Base-by-base conservation (phyloP, 495 filamentous ascomycete species). In the Hypoxylon fragiforme region DNA sequence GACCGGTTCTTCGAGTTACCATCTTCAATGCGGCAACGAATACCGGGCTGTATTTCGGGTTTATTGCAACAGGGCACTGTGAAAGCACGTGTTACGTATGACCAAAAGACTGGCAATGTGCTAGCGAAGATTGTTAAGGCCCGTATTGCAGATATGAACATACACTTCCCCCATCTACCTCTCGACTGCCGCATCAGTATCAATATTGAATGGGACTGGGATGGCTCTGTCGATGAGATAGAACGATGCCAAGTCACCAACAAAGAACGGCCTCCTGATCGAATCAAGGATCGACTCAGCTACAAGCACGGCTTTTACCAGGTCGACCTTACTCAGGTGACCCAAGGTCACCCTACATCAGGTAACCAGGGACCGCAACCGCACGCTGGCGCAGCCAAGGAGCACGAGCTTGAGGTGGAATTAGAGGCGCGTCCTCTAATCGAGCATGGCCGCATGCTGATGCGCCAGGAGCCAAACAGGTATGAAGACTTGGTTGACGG, bases 401-500 rank as follows among this genome's bases (percentile, higher is more conserved):
- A 90, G 48, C 90, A 95, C 65, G 92, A 97, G 66, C 80, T 96
- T 7, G 92, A 97, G 64, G 77, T 97, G 32, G 92, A 97, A 70
- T 64, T 95, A 6, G 85, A 85, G 9, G 81, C 84, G 0, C 75
- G 71, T 3, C 81, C 82, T 35, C 63, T 96, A 14, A 78, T 85
- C 26, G 80, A 85, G 39, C 89, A 95, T 50, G 89, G 89, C 2
- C 72, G 77, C 12, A 72, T 84, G 37, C 82, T 83, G 32, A 74
- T 73, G 58, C 62, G 71, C 1, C 73, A 75, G 1, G 73, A 88
- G 54, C 79, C 79, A 2, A 85, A 88, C 60, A 77, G 84, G 44
- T 96, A 91, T 62, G 76, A 85, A 34, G 80, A 87, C 6, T 63
- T 96, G 8, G 80, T 96, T 4, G 86, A 87, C 50, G 91, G 90